Evolutionary conservation across 2,329 filamentous ascomycete genomes (phyloP).

Genomic region (Talaromyces funiculosus): DNA sequence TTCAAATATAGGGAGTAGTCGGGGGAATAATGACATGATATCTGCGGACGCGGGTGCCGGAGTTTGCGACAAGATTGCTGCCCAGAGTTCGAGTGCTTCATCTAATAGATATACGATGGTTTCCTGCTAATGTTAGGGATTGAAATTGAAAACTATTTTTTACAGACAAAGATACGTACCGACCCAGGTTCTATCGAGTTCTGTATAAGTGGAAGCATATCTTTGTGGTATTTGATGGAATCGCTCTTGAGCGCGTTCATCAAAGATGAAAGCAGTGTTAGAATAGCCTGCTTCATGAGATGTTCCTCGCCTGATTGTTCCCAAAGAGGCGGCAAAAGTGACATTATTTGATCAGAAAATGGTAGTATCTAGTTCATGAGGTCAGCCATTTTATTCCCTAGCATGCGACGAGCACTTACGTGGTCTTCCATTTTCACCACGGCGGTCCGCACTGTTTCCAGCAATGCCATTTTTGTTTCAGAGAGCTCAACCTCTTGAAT

Average conservation of each 20-base stretch:
- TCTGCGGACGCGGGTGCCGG: conserved; percentile 54
- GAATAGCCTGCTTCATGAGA: conserved; percentile 88
- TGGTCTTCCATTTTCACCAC: conserved; percentile 76
- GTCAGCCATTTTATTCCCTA: background rate
- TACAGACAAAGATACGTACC: conserved; percentile 35
- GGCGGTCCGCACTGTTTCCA: conserved; percentile 77
- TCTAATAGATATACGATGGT: conserved; percentile 79
- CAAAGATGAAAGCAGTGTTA: conserved; percentile 76
- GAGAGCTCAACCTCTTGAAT: conserved; percentile 72
- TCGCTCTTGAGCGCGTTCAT: conserved; percentile 78
- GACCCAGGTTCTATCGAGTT: conserved; percentile 73
- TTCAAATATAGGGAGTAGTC: conserved; percentile 61
- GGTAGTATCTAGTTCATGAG: conserved; percentile 46
- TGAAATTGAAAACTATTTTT: background rate
- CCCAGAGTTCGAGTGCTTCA: conserved; percentile 87
- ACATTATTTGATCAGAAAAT: conserved; percentile 74
- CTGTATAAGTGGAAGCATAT: conserved; percentile 76
- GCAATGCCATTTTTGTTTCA: conserved; percentile 83
- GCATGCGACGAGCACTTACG: conserved; percentile 34
- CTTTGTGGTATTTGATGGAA: conserved; percentile 69
- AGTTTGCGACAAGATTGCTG: conserved; percentile 63
- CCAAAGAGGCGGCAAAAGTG: conserved; percentile 76
- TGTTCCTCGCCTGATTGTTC: conserved; percentile 77
- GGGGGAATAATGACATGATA: conserved; percentile 58
- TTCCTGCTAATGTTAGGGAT: conserved; percentile 32